These are phyloP conservation scores for Hypoxylon intermedium DNA, from an alignment of 495 filamentous ascomycete genomes.

Conservation along the genomic window DNA sequence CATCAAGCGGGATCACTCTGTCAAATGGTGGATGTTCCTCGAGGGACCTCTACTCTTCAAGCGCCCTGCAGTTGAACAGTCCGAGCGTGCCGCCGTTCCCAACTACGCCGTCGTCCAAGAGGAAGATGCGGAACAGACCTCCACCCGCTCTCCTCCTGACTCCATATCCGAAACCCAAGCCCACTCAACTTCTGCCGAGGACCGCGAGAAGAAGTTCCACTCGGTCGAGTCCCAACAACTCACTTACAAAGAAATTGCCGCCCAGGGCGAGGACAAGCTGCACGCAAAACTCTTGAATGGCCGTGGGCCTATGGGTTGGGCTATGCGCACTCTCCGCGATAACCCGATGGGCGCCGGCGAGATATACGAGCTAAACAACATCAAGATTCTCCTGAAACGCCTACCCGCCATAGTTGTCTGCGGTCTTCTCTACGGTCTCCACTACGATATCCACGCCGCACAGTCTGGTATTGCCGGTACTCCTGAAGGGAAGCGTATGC, in stretches of 20 bases:
- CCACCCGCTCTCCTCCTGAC: conserved; percentile 23
- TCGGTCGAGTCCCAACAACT: conserved; percentile 51
- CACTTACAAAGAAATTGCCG: conserved; percentile 64
- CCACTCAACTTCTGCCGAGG: conserved; percentile 2
- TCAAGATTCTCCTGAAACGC: conserved; percentile 63
- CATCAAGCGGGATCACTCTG: conserved; percentile 59
- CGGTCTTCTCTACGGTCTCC: conserved; percentile 67
- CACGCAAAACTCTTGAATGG: conserved; percentile 62
- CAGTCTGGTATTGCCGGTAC: conserved; percentile 69
- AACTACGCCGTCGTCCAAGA: conserved; percentile 48
- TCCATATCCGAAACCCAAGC: conserved; percentile 24
- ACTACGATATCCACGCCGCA: conserved; percentile 77
- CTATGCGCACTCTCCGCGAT: conserved; percentile 71
- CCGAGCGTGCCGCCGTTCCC: conserved; percentile 51
- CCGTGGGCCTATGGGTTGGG: conserved; percentile 72
- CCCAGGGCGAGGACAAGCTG: conserved; percentile 56
- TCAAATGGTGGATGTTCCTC: conserved; percentile 63
- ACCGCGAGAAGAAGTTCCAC: conserved; percentile 55
- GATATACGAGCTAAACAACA: conserved; percentile 71
- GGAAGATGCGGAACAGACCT: conserved; percentile 24
- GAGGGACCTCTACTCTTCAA: conserved; percentile 61
- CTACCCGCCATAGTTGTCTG: conserved; percentile 64
- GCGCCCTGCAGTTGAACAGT: conserved; percentile 50
- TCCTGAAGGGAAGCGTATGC: conserved; percentile 70
- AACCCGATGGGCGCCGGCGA: conserved; percentile 71